phyloP scores from a whole-genome alignment of 2,329 filamentous ascomycete genomes.

The Diaporthe sp. region DNA sequence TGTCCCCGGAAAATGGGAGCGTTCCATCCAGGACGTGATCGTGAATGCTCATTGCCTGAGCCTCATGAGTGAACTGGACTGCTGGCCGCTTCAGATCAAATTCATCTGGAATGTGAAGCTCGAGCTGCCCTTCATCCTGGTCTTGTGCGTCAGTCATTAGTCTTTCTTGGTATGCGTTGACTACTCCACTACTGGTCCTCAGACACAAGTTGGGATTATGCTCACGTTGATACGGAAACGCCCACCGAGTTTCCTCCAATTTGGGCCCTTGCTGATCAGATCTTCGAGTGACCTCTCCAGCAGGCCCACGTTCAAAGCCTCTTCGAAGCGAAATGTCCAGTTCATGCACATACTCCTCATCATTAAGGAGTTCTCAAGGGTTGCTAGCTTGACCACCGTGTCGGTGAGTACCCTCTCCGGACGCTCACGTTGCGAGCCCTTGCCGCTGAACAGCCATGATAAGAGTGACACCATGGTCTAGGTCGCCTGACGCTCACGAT shows the following conservation, averaged over 20 bases:
- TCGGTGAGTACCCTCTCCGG: slow-evolving; percentile 41
- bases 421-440: background rate
- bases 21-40: slow-evolving; percentile 56
- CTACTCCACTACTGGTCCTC: background rate
- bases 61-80: slow-evolving; percentile 55
- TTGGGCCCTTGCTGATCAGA: slow-evolving; percentile 56
- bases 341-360: slow-evolving; percentile 47
- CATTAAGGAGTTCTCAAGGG: slow-evolving; percentile 48
- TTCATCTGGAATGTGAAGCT: slow-evolving; percentile 49
- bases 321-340: slow-evolving; percentile 58
- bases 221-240: slow-evolving; percentile 50
- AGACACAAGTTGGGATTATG: background rate
- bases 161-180: background rate
- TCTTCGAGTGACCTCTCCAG: slow-evolving; percentile 52
- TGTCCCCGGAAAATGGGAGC: slow-evolving; percentile 50
- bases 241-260: slow-evolving; percentile 62
- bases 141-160: background rate
- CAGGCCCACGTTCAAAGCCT: slow-evolving; percentile 58
- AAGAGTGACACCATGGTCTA: slow-evolving; percentile 16
- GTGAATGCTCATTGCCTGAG: slow-evolving; percentile 51
- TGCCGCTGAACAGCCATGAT: slow-evolving; percentile 16
- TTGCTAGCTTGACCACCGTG: slow-evolving; percentile 49
- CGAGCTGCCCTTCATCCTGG: slow-evolving; percentile 45
- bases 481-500: background rate
- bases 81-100: slow-evolving; percentile 53